Conservation (phyloP, 805 yeast species). For the Helenozyma rhizophorensis region DNA sequence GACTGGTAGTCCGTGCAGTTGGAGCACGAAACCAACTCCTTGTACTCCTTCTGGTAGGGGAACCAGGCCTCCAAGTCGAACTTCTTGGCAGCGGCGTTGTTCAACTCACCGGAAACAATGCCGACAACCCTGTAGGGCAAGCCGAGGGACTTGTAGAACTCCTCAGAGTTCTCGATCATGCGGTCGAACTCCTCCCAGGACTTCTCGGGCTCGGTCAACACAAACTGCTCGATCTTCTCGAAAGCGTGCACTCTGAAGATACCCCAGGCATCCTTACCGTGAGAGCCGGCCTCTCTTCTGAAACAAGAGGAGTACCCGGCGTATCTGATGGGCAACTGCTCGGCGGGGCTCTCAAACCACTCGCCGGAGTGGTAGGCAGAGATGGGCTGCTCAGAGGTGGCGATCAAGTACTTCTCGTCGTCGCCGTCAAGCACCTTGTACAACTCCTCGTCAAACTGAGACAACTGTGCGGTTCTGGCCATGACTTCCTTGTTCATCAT, state of each 20-base stretch:
- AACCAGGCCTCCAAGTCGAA: slow-evolving; percentile 99
- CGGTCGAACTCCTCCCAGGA: slow-evolving; percentile 97
- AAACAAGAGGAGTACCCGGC: slow-evolving; percentile 99
- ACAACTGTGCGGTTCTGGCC: slow-evolving; percentile 98
- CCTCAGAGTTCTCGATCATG: slow-evolving; percentile 90
- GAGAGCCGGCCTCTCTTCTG: slow-evolving; percentile 99
- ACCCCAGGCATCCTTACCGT: slow-evolving; percentile 99
- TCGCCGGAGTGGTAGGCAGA: slow-evolving; percentile 96
- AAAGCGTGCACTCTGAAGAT: slow-evolving; percentile 98
- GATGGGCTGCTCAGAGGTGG: slow-evolving; percentile 98
- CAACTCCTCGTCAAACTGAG: slow-evolving; percentile 96
- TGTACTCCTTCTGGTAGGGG: slow-evolving; percentile 98
- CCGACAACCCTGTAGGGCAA: slow-evolving; percentile 97
- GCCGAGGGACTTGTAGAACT: slow-evolving; percentile 85
- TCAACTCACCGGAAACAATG: slow-evolving; percentile 96
- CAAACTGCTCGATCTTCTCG: slow-evolving; percentile 97
- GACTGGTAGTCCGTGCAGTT: slow-evolving; percentile 99
- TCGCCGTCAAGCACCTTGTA: slow-evolving; percentile 96
- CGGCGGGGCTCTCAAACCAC: slow-evolving; percentile 97
- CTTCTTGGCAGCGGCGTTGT: slow-evolving; percentile 98
- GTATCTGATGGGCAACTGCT: slow-evolving; percentile 93
- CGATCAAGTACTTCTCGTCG: slow-evolving; percentile 95
- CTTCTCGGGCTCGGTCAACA: slow-evolving; percentile 93
- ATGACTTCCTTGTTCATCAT: slow-evolving; percentile 99
- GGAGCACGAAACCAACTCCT: slow-evolving; percentile 96